Evolutionary conservation across 164 flowering plant genomes (phyloP).

Genomic region (Vitis cinerea): DNA sequence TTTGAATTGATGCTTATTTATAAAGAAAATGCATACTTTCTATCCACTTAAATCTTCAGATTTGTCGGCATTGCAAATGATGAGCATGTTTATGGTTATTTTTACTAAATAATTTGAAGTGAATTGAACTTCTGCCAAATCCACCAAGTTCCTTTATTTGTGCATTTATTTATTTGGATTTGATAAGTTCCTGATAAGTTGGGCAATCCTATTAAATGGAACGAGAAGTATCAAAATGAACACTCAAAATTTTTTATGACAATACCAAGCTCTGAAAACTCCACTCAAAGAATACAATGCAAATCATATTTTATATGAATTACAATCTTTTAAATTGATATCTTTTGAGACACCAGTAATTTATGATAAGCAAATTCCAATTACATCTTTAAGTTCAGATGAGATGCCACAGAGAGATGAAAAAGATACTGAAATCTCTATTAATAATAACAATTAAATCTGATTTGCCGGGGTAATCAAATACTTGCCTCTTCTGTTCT

Average conservation of each 20-base stretch:
- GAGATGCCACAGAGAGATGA: not conserved
- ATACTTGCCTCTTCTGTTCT: conserved; percentile 49
- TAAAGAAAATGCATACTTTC: too few species aligned
- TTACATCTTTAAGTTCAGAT: not conserved
- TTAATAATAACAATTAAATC: not conserved
- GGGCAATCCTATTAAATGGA: not conserved
- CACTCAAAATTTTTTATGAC: not conserved
- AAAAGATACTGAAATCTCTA: not conserved
- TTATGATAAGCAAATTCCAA: not conserved
- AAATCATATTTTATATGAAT: not conserved
- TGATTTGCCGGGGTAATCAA: not conserved
- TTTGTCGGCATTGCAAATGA: too few species aligned
- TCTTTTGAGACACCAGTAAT: not conserved
- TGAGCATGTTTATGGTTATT: too few species aligned
- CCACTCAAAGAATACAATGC: not conserved
- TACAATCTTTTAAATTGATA: not conserved
- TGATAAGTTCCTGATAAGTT: too few species aligned
- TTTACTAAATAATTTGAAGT: too few species aligned
- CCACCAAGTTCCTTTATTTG: too few species aligned
- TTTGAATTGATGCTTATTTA: too few species aligned
- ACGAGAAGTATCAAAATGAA: not conserved
- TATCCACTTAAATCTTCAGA: too few species aligned
- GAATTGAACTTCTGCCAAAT: too few species aligned
- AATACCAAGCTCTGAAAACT: not conserved
- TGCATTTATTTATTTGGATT: too few species aligned